A percentile compares a stretch with the other conserved stretches of the same genome.
Evolutionary conservation across 257 asterid genomes (phyloP).

Genomic region (Leonotis leonurus): DNA sequence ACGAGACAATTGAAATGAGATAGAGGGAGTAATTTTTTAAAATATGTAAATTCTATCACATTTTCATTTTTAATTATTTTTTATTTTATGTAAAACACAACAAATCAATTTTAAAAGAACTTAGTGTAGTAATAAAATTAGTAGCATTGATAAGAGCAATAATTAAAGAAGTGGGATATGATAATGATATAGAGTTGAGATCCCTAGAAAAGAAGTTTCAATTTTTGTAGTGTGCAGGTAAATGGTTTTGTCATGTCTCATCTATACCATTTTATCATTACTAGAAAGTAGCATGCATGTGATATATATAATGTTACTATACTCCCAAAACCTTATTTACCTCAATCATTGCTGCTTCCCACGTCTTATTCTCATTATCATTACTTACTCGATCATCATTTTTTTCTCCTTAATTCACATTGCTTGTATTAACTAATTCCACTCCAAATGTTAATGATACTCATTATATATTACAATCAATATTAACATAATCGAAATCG

Average conservation of each 20-base stretch:
- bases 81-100: too few species aligned
- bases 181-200: background rate
- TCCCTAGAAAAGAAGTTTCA: background rate
- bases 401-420: background rate
- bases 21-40: too few species aligned
- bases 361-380: conserved; percentile 29
- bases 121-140: too few species aligned
- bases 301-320: background rate
- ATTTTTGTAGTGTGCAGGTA: background rate
- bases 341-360: conserved; percentile 39
- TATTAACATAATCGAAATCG: too few species aligned
- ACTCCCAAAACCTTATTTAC: background rate
- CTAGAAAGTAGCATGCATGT: background rate
- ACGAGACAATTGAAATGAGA: too few species aligned
- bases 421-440: background rate
- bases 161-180: too few species aligned
- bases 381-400: conserved; percentile 14
- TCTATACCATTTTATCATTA: background rate
- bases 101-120: too few species aligned
- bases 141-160: background rate
- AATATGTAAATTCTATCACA: too few species aligned
- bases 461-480: too few species aligned
- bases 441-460: too few species aligned
- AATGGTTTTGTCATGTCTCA: background rate
- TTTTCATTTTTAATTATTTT: too few species aligned